Conservation (phyloP, 1,139 yeast species). For the Protomyces lactucae-debilis region DNA sequence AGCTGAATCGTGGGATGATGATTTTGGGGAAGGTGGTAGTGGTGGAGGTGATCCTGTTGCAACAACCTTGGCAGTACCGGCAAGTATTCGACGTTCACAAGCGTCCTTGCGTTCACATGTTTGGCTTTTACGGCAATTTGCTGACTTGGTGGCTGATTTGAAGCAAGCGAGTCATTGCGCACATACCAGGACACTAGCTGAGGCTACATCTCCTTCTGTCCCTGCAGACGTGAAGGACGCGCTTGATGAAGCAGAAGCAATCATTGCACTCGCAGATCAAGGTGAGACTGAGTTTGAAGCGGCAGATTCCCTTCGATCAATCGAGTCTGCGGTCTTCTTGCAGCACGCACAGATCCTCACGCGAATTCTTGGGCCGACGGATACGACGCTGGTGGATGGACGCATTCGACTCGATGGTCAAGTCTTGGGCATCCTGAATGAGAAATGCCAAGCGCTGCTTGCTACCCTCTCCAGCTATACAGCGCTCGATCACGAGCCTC, state of each 20-base stretch:
- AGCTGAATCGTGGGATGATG: neutral
- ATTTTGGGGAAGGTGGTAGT: neutral
- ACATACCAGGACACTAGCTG: neutral
- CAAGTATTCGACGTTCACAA: neutral
- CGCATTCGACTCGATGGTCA: neutral
- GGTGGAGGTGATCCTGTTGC: neutral
- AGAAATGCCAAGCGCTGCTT: neutral
- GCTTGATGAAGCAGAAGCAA: neutral
- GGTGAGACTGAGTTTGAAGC: neutral
- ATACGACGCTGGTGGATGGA: neutral
- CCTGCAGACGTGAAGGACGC: neutral
- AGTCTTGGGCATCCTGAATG: neutral
- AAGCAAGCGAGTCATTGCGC: neutral
- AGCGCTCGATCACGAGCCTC: neutral
- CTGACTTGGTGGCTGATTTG: neutral
- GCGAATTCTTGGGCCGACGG: neutral
- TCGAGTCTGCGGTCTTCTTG: neutral
- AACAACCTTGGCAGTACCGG: neutral
- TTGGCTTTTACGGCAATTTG: neutral
- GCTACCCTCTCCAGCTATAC: neutral
- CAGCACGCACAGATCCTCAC: neutral
- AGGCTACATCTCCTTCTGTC: neutral
- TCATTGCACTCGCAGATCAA: neutral
- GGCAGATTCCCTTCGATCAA: neutral
- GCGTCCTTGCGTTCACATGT: neutral